These are phyloP conservation scores for Aspergillus olivimuriae DNA, from an alignment of 495 filamentous ascomycete genomes.

Conservation along the genomic window DNA sequence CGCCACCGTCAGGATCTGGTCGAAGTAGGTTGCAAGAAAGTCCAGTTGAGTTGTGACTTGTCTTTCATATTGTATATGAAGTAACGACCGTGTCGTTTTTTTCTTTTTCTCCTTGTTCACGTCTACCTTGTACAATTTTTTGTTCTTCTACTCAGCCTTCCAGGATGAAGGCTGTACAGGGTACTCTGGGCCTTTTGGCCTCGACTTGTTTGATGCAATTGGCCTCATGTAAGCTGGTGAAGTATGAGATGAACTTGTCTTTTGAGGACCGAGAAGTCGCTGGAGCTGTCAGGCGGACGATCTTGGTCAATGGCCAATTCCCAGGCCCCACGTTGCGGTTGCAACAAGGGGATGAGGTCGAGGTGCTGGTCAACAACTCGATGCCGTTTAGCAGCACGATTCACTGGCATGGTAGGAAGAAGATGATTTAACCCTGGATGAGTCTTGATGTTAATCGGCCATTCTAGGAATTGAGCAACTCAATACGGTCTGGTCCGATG, in stretches of 20 bases:
- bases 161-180: neutral
- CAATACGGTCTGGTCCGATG: conserved; percentile 46
- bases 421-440: no score
- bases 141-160: neutral
- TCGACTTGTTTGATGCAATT: neutral
- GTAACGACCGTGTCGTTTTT: neutral
- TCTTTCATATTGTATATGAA: neutral
- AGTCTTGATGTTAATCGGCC: no score
- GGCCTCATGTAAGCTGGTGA: conserved; percentile 11
- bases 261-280: conserved; percentile 25
- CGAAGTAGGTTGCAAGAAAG: no score
- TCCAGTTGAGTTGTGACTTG: no score
- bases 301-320: conserved; percentile 55
- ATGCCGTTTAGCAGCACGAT: conserved; percentile 47
- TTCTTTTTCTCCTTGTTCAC: neutral
- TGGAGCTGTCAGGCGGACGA: conserved; percentile 35
- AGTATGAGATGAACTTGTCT: conserved; percentile 27
- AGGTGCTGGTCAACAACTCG: conserved; percentile 52
- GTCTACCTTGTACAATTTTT: neutral
- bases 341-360: conserved; percentile 56
- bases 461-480: conserved; percentile 29
- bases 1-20: no score
- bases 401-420: conserved; percentile 45
- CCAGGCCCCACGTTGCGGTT: conserved; percentile 53
- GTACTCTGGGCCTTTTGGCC: neutral